A percentile compares a stretch with the other conserved stretches of the same genome.
These are phyloP conservation scores for Tanacetum coccineum DNA, from an alignment of 129 eudicot genomes.

Conservation along the genomic window DNA sequence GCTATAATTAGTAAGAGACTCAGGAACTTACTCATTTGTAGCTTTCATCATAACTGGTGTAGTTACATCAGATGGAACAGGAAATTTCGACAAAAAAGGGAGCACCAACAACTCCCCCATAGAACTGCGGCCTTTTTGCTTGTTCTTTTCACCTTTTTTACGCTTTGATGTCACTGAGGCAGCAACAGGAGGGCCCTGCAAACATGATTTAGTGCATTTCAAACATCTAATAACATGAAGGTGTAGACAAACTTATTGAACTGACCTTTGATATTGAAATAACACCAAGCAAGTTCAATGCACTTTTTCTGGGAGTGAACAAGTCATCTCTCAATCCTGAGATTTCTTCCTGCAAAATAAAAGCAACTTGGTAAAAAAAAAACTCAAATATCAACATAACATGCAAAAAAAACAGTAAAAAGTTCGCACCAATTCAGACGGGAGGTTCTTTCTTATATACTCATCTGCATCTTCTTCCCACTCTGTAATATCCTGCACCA, in stretches of 20 bases:
- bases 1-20: constrained; percentile 10
- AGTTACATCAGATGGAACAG: constrained; percentile 45
- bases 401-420: not conserved
- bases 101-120: constrained; percentile 82
- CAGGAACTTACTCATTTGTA: constrained; percentile 45
- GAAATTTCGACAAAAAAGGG: constrained; percentile 68
- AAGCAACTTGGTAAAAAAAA: constrained; percentile 3
- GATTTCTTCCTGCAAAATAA: constrained; percentile 61
- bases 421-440: constrained; percentile 58
- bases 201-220: constrained; percentile 17
- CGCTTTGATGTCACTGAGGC: constrained; percentile 56
- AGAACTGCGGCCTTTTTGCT: constrained; percentile 57
- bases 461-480: constrained; percentile 91
- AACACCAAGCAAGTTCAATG: constrained; percentile 75
- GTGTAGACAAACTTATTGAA: constrained; percentile 3
- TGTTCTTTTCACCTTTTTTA: constrained; percentile 77
- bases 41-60: constrained; percentile 29
- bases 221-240: constrained; percentile 11
- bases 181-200: constrained; percentile 69
- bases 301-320: constrained; percentile 76
- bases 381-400: constrained; percentile 5
- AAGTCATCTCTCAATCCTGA: constrained; percentile 81
- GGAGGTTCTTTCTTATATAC: constrained; percentile 67
- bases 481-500: constrained; percentile 56
- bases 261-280: constrained; percentile 67